Base-by-base conservation (phyloP, 306 rosid species). In the Betula pendula region DNA sequence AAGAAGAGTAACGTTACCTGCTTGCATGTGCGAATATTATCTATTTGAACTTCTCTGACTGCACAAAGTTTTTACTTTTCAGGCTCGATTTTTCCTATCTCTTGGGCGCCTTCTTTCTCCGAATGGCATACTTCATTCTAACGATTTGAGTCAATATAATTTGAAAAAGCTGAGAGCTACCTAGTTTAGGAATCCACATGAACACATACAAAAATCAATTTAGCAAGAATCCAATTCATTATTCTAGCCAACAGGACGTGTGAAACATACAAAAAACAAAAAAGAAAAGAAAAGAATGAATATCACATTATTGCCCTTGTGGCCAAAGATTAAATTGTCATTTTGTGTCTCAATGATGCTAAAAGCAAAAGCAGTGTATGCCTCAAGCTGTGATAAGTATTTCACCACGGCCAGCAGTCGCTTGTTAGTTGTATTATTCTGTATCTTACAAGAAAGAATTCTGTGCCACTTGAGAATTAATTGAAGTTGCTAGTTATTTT, bases 41-140 rank as follows among this genome's bases (percentile, higher is more conserved):
- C 22, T 73, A 43, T 72, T 68, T 2, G 47, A 79, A 77, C 45
- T 59, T 70, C 63, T 74, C 70, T 82, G 33, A 87, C 31, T 29
- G 15, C 69, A 33, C 2, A 33, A 63, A 63, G 29, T 14, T 66
- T 16, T 47, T 52, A 24, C 11, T 14, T 19, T 68, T 0, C 45
- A 85, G 88, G 70, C 71, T 1, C 79, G 81, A 35, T 76, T 93
- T 78, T 83, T 81, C 25, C 65, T 93, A 51, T 85, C 97, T 55
- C 88, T 89, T 40, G 58, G 1, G 78, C 94, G 97, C 24, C 83
- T 93, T 72, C 86, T 85, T 22, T 90, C 94, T 44, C 89, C 89
- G 16, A 60, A 71, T 19, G 90, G 94, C 68, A 67, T 93, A 62
- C 85, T 89, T 17, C 80, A 80, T 83, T 76, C 85, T 1, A 89